phyloP scores from a whole-genome alignment of 1,139 yeast species.

The Citeromyces hawaiiensis region DNA sequence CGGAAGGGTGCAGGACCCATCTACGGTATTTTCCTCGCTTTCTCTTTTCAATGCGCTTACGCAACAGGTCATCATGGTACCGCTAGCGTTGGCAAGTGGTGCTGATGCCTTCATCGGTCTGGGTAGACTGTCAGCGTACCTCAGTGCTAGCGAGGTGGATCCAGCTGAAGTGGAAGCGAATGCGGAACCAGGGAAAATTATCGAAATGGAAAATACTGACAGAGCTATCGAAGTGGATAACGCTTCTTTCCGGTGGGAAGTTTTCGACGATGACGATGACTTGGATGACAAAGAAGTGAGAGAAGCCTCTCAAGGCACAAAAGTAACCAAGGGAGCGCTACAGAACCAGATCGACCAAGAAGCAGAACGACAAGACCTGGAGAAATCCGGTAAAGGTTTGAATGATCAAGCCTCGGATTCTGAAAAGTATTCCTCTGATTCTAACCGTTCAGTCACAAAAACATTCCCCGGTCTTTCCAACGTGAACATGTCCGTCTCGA shows the following conservation, averaged over 20 bases:
- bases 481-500: slow-evolving; percentile 26
- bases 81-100: slow-evolving; percentile 38
- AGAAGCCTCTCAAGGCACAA: background rate
- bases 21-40: slow-evolving; percentile 67
- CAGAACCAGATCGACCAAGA: background rate
- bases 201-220: slow-evolving; percentile 5
- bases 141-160: slow-evolving; percentile 9
- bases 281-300: background rate
- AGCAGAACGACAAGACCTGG: background rate
- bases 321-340: background rate
- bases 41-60: slow-evolving; percentile 56
- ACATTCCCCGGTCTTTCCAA: slow-evolving; percentile 28
- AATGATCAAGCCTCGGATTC: background rate
- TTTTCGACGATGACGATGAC: slow-evolving; percentile 16
- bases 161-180: slow-evolving; percentile 11
- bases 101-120: slow-evolving; percentile 33
- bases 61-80: slow-evolving; percentile 44
- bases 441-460: slow-evolving; percentile 1
- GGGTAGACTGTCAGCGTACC: slow-evolving; percentile 23
- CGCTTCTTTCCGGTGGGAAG: slow-evolving; percentile 31
- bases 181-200: slow-evolving; percentile 6
- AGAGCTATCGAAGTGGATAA: slow-evolving; percentile 20
- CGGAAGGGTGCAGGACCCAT: slow-evolving; percentile 39
- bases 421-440: background rate
- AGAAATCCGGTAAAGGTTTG: background rate